Evolutionary conservation across 106 monocot species (phyloP).

Genomic region (Dactylorhiza incarnata): DNA sequence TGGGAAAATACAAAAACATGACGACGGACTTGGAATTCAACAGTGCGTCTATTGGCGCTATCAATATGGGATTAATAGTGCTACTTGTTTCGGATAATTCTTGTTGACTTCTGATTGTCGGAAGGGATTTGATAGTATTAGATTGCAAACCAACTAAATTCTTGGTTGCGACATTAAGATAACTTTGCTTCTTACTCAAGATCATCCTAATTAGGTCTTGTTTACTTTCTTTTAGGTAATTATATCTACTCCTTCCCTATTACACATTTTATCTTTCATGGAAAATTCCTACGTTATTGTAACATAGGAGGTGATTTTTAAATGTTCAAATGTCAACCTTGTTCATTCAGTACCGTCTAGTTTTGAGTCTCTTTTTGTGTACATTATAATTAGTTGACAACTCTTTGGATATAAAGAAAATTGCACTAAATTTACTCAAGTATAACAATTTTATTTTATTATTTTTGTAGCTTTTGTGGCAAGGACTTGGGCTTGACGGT

Average conservation of each 20-base stretch:
- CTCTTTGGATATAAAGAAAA: background rate
- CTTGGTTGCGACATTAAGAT: background rate
- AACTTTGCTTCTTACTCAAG: background rate
- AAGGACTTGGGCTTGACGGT: constrained; percentile 88
- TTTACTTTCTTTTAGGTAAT: background rate
- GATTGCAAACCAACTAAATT: background rate
- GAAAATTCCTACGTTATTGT: background rate
- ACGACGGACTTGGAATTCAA: no score
- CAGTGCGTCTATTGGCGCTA: no score
- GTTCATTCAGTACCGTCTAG: background rate
- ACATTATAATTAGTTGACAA: background rate
- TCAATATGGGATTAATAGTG: background rate
- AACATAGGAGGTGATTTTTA: background rate
- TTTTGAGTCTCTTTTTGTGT: background rate
- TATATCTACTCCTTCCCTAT: background rate
- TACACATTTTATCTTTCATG: background rate
- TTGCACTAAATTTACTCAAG: background rate
- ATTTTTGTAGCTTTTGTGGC: constrained; percentile 68
- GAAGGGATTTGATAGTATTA: background rate
- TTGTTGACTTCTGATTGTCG: background rate
- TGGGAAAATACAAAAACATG: no score
- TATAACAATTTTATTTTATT: background rate
- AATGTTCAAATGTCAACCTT: background rate
- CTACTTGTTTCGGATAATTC: background rate
- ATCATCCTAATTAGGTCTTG: no score